Conservation (phyloP, 1,139 yeast genomes). For the Suhomyces kunorum region DNA sequence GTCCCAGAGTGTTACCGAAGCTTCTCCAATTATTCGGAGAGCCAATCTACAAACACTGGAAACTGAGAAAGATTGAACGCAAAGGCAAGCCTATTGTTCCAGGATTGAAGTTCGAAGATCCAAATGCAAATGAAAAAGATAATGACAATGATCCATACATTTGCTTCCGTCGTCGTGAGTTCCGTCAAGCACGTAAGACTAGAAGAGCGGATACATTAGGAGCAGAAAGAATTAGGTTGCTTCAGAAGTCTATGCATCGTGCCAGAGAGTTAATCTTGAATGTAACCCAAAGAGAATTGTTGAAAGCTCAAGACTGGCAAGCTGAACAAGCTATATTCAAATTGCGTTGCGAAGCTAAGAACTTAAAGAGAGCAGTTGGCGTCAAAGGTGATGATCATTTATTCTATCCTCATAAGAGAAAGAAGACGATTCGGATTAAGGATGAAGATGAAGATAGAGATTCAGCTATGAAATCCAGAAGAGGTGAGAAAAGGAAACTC, state of each 20-base stretch:
- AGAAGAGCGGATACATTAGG: conserved; percentile 92
- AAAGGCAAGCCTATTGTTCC: conserved; percentile 77
- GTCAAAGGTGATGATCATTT: conserved; percentile 85
- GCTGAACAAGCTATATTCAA: conserved; percentile 66
- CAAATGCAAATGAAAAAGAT: conserved; percentile 73
- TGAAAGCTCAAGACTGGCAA: conserved; percentile 58
- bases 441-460: conserved; percentile 40
- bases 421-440: conserved; percentile 48
- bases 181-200: conserved; percentile 93
- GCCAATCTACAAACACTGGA: conserved; percentile 81
- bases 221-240: conserved; percentile 74
- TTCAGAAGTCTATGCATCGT: conserved; percentile 74
- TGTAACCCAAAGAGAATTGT: conserved; percentile 74
- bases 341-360: conserved; percentile 69
- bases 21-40: conserved; percentile 67
- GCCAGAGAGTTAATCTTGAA: conserved; percentile 71
- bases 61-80: conserved; percentile 64
- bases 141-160: conserved; percentile 91
- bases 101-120: conserved; percentile 78
- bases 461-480: conserved; percentile 20
- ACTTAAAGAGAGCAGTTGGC: conserved; percentile 70
- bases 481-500: conserved; percentile 26
- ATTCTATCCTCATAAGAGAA: conserved; percentile 76
- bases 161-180: conserved; percentile 93
- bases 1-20: conserved; percentile 48